phyloP scores from a whole-genome alignment of 2,329 filamentous ascomycete genomes.

The Parafenestella ontariensis region DNA sequence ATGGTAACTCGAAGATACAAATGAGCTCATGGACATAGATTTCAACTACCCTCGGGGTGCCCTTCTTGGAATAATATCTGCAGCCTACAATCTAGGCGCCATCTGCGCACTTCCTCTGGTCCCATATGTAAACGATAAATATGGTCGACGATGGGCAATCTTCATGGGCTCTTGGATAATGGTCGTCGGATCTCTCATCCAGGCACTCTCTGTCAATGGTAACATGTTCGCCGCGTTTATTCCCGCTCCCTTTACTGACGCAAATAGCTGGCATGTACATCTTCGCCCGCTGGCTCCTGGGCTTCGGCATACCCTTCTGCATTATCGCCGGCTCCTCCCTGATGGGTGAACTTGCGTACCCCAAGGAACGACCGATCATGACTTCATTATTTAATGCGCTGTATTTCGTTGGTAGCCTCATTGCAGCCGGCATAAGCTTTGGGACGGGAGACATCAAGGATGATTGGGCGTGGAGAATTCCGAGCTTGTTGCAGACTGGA shows the following conservation, averaged over 20 bases:
- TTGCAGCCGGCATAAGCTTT: slow-evolving; percentile 69
- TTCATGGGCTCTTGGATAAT: slow-evolving; percentile 53
- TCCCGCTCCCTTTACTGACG: slow-evolving; percentile 2
- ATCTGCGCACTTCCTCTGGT: slow-evolving; percentile 46
- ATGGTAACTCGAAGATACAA: neutral
- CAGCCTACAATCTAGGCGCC: slow-evolving; percentile 53
- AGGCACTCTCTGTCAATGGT: slow-evolving; percentile 33
- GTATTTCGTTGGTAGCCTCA: slow-evolving; percentile 65
- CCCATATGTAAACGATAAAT: slow-evolving; percentile 50
- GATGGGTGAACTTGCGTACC: slow-evolving; percentile 70
- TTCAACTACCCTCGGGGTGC: slow-evolving; percentile 45
- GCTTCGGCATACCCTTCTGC: slow-evolving; percentile 70
- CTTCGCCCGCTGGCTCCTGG: slow-evolving; percentile 66
- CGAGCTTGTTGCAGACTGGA: slow-evolving; percentile 68
- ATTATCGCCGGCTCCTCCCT: slow-evolving; percentile 70
- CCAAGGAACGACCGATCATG: slow-evolving; percentile 69
- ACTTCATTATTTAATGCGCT: slow-evolving; percentile 72
- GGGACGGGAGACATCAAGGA: slow-evolving; percentile 64
- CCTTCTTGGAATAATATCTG: slow-evolving; percentile 52
- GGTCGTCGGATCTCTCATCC: slow-evolving; percentile 49
- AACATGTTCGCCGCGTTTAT: neutral
- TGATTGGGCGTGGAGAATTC: slow-evolving; percentile 72
- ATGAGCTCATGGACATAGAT: slow-evolving; percentile 15
- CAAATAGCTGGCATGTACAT: slow-evolving; percentile 57
- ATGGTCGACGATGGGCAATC: slow-evolving; percentile 52